Base-by-base conservation (phyloP, 768 basidiomycete species). In the Xerocomellus amylosporus region DNA sequence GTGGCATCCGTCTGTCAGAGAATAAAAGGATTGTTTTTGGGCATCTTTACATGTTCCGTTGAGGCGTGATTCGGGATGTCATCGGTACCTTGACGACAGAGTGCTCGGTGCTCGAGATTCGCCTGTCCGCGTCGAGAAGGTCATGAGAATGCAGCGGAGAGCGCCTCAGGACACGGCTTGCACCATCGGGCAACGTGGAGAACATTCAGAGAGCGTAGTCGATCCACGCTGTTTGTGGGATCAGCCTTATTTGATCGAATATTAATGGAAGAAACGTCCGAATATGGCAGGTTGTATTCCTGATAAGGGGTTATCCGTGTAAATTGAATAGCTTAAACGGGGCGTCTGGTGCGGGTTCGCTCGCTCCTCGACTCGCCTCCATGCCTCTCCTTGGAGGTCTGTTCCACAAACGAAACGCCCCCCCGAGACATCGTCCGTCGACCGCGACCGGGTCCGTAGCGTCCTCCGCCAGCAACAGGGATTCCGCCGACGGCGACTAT, bases 401-500 rank as follows among this genome's bases (percentile, higher is more conserved):
- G 26, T 70, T 70, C 47, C 20, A 48, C 61, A 72, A 54, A 46
- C 64, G 69, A 42, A 54, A 46, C 8, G 14, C 36, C 2, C 22
- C 50, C 5, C 33, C 45, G 19, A 40, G 49, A 40, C 28, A 6
- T 6, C 26, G 17, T 0, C 36, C 42, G 5, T 28, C 54, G 9
- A 46, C 56, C 5, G 30, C 64, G 10, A 38, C 58, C 2, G 58
- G 55, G 13, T 66, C 68, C 17, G 41, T 49, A 8, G 50, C 61
- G 0, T 66, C 63, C 12, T 56, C 57, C 0, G 17, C 49, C 24
- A 64, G 60, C 49, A 58, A 54, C 19, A 51, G 36, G n/a, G 59
- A 59, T 12, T 65, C 62, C 12, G 34, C 60, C 62, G 77, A 79
- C 17, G 55, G 59, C 17, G 74, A 73, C 56, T 63, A 69, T 58